phyloP scores from a whole-genome alignment of 495 filamentous ascomycete species.

The Lepraria neglecta region DNA sequence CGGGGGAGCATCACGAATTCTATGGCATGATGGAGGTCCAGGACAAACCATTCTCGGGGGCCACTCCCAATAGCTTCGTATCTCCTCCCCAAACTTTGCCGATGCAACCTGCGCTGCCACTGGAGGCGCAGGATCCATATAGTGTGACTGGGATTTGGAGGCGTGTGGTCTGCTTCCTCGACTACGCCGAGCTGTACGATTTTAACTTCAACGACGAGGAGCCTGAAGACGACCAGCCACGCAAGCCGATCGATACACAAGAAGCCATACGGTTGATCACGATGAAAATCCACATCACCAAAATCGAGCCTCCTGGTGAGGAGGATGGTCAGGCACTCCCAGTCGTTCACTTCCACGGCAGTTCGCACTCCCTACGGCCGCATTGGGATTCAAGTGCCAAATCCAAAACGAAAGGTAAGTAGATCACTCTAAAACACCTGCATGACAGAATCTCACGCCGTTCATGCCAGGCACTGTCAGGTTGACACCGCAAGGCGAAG shows the following conservation, averaged over 20 bases:
- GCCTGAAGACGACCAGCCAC: constrained; percentile 36
- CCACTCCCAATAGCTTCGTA: constrained; percentile 43
- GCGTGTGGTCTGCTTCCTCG: constrained; percentile 38
- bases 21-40: constrained; percentile 9
- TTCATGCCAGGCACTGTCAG: constrained; percentile 42
- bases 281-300: constrained; percentile 51
- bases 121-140: constrained; percentile 53
- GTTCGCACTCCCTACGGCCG: constrained; percentile 47
- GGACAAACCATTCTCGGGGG: constrained; percentile 47
- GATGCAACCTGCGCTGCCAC: constrained; percentile 32
- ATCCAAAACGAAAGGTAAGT: constrained; percentile 42
- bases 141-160: constrained; percentile 54
- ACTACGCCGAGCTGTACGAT: constrained; percentile 55
- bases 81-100: constrained; percentile 25
- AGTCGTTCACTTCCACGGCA: constrained; percentile 53
- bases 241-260: constrained; percentile 44
- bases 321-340: constrained; percentile 48
- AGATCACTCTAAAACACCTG: background rate
- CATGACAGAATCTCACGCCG: background rate
- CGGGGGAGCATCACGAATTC: constrained; percentile 10
- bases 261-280: constrained; percentile 59
- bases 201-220: constrained; percentile 50
- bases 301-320: constrained; percentile 45
- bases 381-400: constrained; percentile 56
- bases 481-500: constrained; percentile 55